These are phyloP conservation scores for Spiromastix sp. DNA, from an alignment of 2,329 filamentous ascomycete species.

Conservation along the genomic window DNA sequence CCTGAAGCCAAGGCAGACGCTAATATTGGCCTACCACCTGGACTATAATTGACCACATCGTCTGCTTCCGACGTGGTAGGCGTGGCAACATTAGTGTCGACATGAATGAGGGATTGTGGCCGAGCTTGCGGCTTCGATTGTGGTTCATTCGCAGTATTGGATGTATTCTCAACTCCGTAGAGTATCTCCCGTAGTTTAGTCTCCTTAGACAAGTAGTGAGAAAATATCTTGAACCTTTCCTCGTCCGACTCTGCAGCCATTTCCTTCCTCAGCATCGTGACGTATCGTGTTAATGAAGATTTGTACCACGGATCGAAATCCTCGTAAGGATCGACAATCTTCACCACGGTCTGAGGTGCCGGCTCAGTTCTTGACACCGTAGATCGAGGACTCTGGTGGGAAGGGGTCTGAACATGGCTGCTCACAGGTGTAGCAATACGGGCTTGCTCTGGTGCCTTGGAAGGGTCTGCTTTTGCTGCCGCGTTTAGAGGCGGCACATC, in stretches of 20 bases:
- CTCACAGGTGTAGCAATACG: conserved; percentile 6
- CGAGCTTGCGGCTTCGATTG: conserved; percentile 2
- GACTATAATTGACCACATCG: conserved; percentile 37
- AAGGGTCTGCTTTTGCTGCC: neutral
- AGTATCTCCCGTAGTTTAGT: conserved; percentile 37
- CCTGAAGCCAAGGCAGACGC: conserved; percentile 14
- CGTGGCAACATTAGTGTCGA: conserved; percentile 1
- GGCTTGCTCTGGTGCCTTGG: conserved; percentile 1
- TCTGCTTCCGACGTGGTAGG: conserved; percentile 6
- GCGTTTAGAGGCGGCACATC: conserved; percentile 7
- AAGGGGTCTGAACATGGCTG: conserved; percentile 2
- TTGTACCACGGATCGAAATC: conserved; percentile 49
- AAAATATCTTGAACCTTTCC: conserved; percentile 45
- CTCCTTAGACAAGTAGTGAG: conserved; percentile 39
- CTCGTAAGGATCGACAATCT: conserved; percentile 36
- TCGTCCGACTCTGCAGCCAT: conserved; percentile 37
- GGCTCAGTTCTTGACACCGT: conserved; percentile 5
- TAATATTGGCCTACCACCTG: conserved; percentile 42
- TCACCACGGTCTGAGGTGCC: conserved; percentile 9
- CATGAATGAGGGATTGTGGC: neutral
- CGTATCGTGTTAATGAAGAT: conserved; percentile 44
- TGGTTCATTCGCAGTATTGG: conserved; percentile 16
- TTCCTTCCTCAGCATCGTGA: conserved; percentile 45
- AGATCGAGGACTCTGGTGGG: conserved; percentile 3
- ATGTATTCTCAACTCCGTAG: conserved; percentile 37